These are phyloP conservation scores for Solanum neorickii DNA, from an alignment of 257 asterid genomes.

Conservation along the genomic window DNA sequence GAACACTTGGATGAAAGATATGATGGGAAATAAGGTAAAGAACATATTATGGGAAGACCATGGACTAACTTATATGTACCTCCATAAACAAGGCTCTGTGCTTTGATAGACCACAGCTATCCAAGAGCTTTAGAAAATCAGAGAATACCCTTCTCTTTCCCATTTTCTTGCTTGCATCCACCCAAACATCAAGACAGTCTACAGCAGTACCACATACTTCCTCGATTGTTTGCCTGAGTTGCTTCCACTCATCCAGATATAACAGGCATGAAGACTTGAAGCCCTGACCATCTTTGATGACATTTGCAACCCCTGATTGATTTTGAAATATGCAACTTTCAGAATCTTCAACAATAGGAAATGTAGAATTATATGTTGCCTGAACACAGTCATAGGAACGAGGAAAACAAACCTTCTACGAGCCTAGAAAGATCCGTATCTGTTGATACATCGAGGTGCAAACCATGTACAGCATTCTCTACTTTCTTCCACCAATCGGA, in stretches of 20 bases:
- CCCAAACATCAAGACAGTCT: conserved; percentile 61
- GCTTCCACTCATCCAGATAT: conserved; percentile 38
- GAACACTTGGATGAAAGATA: neutral
- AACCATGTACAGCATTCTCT: conserved; percentile 8
- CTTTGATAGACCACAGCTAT: conserved; percentile 63
- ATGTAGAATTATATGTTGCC: neutral
- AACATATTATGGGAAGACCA: neutral
- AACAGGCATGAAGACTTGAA: conserved; percentile 29
- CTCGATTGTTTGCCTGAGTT: conserved; percentile 38
- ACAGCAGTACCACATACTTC: conserved; percentile 29
- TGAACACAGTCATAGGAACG: neutral
- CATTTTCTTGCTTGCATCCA: conserved; percentile 45
- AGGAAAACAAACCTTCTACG: conserved; percentile 9
- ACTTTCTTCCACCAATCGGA: conserved; percentile 49
- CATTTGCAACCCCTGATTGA: conserved; percentile 30
- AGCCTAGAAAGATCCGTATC: conserved; percentile 15
- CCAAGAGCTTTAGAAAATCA: conserved; percentile 61
- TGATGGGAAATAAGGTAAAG: neutral
- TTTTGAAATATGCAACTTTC: conserved; percentile 1
- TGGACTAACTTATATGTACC: conserved; percentile 29
- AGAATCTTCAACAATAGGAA: neutral
- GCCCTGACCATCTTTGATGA: conserved; percentile 19
- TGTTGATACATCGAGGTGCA: conserved; percentile 4
- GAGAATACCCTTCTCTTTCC: conserved; percentile 63
- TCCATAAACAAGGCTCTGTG: conserved; percentile 37